Conservation (phyloP, 2,329 filamentous ascomycete species). For the Hawksworthiomyces lignivorus region DNA sequence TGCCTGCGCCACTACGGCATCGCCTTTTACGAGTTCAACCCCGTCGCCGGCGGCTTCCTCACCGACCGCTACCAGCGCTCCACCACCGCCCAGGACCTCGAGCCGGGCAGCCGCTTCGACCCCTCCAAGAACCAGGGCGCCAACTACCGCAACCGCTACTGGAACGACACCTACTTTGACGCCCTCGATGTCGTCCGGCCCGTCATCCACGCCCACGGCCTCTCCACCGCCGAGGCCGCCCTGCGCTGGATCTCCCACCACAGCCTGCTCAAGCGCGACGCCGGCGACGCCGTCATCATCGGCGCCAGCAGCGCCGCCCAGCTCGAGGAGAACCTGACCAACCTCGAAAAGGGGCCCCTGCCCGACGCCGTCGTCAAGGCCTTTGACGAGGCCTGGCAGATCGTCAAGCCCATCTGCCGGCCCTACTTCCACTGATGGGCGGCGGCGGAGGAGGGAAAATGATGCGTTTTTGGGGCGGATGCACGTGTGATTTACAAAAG, state of each 20-base stretch:
- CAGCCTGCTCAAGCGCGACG: conserved; percentile 21
- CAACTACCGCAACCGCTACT: conserved; percentile 12
- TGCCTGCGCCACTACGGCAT: conserved; percentile 35
- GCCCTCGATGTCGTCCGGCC: conserved; percentile 13
- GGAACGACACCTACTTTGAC: conserved; percentile 32
- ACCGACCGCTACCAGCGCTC: conserved; percentile 26
- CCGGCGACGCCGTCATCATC: conserved; percentile 30
- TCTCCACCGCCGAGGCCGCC: conserved; percentile 19
- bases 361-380: conserved; percentile 29
- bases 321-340: conserved; percentile 26
- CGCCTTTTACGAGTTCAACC: conserved; percentile 17
- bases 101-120: conserved; percentile 15
- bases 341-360: conserved; percentile 31
- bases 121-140: conserved; percentile 37
- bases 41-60: conserved; percentile 16
- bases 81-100: neutral
- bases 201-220: conserved; percentile 5
- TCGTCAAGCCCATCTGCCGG: conserved; percentile 40
- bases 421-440: conserved; percentile 11
- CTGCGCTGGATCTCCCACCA: conserved; percentile 34
- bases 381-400: conserved; percentile 67
- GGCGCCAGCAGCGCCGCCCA: conserved; percentile 27
- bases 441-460: too few species aligned
- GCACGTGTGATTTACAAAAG: too few species aligned
- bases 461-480: too few species aligned